phyloP scores from a whole-genome alignment of 108 stramenopile genomes.

The Skeletonema grethae region DNA sequence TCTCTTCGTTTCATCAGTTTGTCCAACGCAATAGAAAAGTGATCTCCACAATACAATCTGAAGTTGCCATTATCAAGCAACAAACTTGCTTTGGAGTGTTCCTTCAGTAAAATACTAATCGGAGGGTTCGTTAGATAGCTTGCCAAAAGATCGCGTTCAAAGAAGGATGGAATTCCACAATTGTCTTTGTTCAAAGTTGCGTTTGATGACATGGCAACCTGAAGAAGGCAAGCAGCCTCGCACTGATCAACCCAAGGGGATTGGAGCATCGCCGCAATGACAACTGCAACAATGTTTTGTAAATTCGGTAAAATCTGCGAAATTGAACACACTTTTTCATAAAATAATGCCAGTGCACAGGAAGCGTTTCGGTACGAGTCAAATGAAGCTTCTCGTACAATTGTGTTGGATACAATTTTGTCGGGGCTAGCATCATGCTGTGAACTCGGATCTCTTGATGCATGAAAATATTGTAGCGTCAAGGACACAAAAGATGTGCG shows the following conservation, averaged over 20 bases:
- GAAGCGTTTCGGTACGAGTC: too few relatives aligned
- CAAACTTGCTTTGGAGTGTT: not conserved
- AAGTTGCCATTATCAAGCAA: slow-evolving; percentile 20
- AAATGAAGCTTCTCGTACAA: too few relatives aligned
- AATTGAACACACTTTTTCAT: slow-evolving; percentile 11
- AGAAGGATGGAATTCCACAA: slow-evolving; percentile 4
- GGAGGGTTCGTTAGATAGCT: slow-evolving; percentile 4
- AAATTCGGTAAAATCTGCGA: not conserved
- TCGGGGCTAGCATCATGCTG: too few relatives aligned
- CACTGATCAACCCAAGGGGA: slow-evolving; percentile 56
- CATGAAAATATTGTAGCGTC: too few relatives aligned
- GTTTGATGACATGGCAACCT: slow-evolving; percentile 19
- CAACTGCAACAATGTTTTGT: slow-evolving; percentile 14
- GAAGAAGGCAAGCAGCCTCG: slow-evolving; percentile 49
- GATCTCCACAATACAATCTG: slow-evolving; percentile 30
- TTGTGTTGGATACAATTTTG: too few relatives aligned
- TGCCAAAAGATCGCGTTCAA: slow-evolving; percentile 9
- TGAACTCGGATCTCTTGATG: too few relatives aligned
- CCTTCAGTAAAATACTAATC: slow-evolving; percentile 13
- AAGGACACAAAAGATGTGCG: not conserved
- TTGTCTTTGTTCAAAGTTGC: not conserved
- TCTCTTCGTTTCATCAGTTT: not conserved
- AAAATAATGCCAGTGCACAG: too few relatives aligned
- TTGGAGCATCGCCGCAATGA: slow-evolving; percentile 22
- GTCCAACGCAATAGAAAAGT: slow-evolving; percentile 14